Percentiles rank a stretch among this genome's conserved stretches.
These are phyloP conservation scores for Daedaleopsis nitida DNA, from an alignment of 768 basidiomycete species.

Conservation along the genomic window DNA sequence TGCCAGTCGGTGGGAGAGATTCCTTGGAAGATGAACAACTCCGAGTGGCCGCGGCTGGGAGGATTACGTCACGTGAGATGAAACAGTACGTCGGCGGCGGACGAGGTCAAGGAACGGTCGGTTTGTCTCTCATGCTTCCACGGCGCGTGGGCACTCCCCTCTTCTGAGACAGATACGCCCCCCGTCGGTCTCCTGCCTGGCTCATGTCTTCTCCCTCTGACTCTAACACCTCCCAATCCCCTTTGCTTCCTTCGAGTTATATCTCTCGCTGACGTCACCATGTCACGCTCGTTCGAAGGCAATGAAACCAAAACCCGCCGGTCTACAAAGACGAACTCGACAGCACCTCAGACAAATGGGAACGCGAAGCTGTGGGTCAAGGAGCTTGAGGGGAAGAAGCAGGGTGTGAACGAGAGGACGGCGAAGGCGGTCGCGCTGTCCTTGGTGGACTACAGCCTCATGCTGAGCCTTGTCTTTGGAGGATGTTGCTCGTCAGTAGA, in stretches of 20 bases:
- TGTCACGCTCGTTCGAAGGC: neutral
- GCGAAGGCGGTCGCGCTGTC: conserved; percentile 27
- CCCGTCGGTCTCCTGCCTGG: neutral
- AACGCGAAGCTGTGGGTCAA: neutral
- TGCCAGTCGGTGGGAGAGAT: too few species aligned
- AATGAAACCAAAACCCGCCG: neutral
- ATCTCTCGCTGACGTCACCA: neutral
- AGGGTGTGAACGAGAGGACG: neutral
- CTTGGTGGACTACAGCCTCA: conserved; percentile 40
- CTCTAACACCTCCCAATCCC: neutral
- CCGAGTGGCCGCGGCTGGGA: too few species aligned
- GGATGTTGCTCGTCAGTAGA: conserved; percentile 80
- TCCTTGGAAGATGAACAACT: too few species aligned
- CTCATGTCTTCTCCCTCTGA: neutral
- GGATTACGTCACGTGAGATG: too few species aligned
- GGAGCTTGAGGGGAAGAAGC: neutral
- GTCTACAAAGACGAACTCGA: neutral
- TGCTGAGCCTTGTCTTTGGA: conserved; percentile 69
- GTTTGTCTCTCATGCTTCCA: neutral
- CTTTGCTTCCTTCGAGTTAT: neutral
- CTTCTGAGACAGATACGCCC: neutral
- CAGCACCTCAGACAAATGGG: neutral
- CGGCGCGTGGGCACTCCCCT: neutral
- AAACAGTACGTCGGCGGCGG: too few species aligned
- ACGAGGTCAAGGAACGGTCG: neutral